Evolutionary conservation across 2,329 filamentous ascomycete genomes (phyloP), one percentile per base, ranked within the genome.

Genomic region (Sclerotinia spermophila): DNA sequence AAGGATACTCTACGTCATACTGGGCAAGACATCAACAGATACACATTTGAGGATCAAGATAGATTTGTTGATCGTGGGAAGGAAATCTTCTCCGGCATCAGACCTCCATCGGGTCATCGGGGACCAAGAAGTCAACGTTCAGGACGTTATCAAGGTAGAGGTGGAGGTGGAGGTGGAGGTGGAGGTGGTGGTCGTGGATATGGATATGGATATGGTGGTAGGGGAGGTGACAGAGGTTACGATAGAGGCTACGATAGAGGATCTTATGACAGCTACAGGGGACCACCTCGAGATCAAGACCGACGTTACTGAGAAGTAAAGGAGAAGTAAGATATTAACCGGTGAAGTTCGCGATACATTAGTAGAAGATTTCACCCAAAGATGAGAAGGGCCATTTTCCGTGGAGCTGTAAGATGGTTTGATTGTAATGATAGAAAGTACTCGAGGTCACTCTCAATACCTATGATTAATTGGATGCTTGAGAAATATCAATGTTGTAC

Each of bases 1-100:
- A 80, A 82, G 71, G 79, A 82, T 45, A 75, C 80, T 24, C 78
- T 77, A 44, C 78, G 77, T 21, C 80, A 82, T 21, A 81, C 81
- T 24, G 83, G 73, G 79, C 83, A 72, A 81, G 83, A 73, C 81
- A 84, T 76, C 51, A 75, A 92, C 78, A 85, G 91, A 44, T 93
- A 92, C 78, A 90, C 89, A 0, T 94, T 94, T 75, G 90, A 93
- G 79, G 83, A 89, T 70, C 85, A 84, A 0, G 87, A 89, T 72
- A 77, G 81, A 8, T 88, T 94, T 68, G 90, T 94, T 59, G 91
- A 94, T 78, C 85, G 89, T 68, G 92, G 91, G 21, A 87, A 87
- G 24, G 92, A 94, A 78, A 88, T 90, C 51, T 90, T 90, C 77
- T 82, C 87, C 62, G 88, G 87, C 24, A 89, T 90, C 72, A 82